Evolutionary conservation across 805 yeast species (phyloP), one percentile per base, ranked within the genome.

Genomic region (Saturnispora galanensis): DNA sequence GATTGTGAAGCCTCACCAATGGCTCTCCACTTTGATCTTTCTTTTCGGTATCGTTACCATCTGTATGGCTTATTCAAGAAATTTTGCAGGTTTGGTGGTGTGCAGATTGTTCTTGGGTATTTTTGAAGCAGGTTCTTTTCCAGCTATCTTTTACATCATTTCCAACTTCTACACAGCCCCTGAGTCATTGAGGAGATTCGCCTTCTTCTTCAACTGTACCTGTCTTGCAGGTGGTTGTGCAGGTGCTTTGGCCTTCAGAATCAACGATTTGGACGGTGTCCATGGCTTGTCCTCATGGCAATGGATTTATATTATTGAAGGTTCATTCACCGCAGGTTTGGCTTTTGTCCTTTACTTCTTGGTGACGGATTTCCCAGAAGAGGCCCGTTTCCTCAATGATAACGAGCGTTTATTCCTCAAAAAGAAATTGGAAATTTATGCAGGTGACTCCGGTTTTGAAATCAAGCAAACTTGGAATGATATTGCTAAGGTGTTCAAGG

Each of bases 191-290:
- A 72, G 79, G 56, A 64, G 90, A 45, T 79, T 78, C 60, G 69
- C 81, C 31, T 73, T 78, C 44, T 83, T 83, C 60, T 81, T 83
- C 64, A 68, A 81, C 31, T 77, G 82, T 44, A 80, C 88, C 4
- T 75, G 82, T 51, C 67, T 83, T 44, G 85, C 89, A 1, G 89
- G 90, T 58, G 88, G 84, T 26, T 81, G 84, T 53, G 81, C 82
- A 11, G 88, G 88, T 47, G 76, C 84, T 31, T 71, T 82, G 52
- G 87, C 89, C 8, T 77, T 73, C 54, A 76, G 75, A 49, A 75
- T 80, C 51, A 62, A 75, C 53, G 77, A 76, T 33, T 67, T 82
- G 53, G 70, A 76, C 51, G 73, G 73, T 35, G 59, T 49, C 8
- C 60, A 56, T 41, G 76, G 75, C 9, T 45, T 64, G 17, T 51